These are phyloP conservation scores for Atkinsonella hypoxylon DNA, from an alignment of 2,329 filamentous ascomycete genomes.

Conservation along the genomic window DNA sequence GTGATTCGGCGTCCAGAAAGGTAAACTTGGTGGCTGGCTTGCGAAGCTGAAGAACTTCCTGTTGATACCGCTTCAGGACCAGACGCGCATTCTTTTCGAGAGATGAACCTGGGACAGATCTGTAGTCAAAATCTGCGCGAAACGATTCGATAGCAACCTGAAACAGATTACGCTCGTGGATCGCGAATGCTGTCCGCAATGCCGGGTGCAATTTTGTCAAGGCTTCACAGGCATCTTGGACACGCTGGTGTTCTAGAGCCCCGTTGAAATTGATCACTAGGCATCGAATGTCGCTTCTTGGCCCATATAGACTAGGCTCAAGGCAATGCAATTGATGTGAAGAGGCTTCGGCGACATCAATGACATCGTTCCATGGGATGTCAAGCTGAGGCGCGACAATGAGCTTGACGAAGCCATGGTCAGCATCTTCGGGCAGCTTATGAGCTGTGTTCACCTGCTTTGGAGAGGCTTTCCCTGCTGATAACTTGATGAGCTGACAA, in stretches of 20 bases:
- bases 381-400: slow-evolving; percentile 31
- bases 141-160: slow-evolving; percentile 34
- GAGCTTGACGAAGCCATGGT: slow-evolving; percentile 27
- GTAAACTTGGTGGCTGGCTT: slow-evolving; percentile 37
- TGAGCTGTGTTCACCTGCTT: slow-evolving; percentile 5
- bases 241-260: slow-evolving; percentile 26
- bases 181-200: slow-evolving; percentile 41
- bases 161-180: slow-evolving; percentile 32
- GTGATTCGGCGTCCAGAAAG: slow-evolving; percentile 35
- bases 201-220: slow-evolving; percentile 35
- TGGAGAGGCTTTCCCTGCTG: slow-evolving; percentile 2
- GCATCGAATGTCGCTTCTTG: slow-evolving; percentile 33
- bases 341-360: slow-evolving; percentile 36
- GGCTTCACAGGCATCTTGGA: slow-evolving; percentile 34
- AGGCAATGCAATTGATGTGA: slow-evolving; percentile 35
- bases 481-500: neutral
- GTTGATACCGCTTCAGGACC: slow-evolving; percentile 31
- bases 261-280: slow-evolving; percentile 37
- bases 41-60: slow-evolving; percentile 25
- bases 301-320: slow-evolving; percentile 33
- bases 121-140: slow-evolving; percentile 30
- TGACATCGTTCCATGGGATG: slow-evolving; percentile 28
- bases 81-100: slow-evolving; percentile 28
- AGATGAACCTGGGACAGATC: slow-evolving; percentile 27
- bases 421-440: slow-evolving; percentile 6